Conservation (phyloP, 2,329 filamentous ascomycete genomes). For the Mollisiaceae sp. region DNA sequence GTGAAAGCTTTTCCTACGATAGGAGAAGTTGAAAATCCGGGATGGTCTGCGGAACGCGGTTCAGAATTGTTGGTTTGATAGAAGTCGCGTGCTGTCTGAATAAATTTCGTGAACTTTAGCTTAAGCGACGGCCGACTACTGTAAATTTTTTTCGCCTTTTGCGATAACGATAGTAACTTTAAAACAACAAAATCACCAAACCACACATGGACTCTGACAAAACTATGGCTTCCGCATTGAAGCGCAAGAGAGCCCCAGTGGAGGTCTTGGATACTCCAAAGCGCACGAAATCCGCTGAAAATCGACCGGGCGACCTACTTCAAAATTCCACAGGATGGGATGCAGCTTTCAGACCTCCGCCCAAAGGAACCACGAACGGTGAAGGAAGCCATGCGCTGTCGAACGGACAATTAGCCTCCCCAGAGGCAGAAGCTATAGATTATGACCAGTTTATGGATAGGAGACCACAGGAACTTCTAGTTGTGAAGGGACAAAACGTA, state of each 20-base stretch:
- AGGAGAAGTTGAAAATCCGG: neutral
- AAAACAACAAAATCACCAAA: conserved; percentile 21
- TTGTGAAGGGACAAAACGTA: neutral
- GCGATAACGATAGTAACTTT: neutral
- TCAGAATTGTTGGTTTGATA: neutral
- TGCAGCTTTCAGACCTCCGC: conserved; percentile 35
- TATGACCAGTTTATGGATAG: conserved; percentile 32
- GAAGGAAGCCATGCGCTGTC: conserved; percentile 28
- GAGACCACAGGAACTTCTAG: conserved; percentile 2
- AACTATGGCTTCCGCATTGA: conserved; percentile 43
- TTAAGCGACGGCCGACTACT: neutral
- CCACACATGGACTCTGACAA: conserved; percentile 40
- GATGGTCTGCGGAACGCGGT: neutral
- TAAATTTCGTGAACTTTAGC: neutral
- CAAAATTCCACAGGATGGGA: conserved; percentile 35
- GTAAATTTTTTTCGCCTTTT: neutral
- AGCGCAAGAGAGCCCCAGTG: conserved; percentile 44
- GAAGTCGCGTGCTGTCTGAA: conserved; percentile 2
- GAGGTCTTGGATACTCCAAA: conserved; percentile 40
- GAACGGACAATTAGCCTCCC: conserved; percentile 19
- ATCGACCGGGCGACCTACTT: conserved; percentile 22
- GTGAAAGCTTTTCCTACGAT: conserved; percentile 46
- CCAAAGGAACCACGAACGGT: conserved; percentile 7
- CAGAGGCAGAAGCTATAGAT: conserved; percentile 29
- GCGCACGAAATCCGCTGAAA: conserved; percentile 37